Conservation (phyloP, 257 asterid species). For the Henckelia pumila region DNA sequence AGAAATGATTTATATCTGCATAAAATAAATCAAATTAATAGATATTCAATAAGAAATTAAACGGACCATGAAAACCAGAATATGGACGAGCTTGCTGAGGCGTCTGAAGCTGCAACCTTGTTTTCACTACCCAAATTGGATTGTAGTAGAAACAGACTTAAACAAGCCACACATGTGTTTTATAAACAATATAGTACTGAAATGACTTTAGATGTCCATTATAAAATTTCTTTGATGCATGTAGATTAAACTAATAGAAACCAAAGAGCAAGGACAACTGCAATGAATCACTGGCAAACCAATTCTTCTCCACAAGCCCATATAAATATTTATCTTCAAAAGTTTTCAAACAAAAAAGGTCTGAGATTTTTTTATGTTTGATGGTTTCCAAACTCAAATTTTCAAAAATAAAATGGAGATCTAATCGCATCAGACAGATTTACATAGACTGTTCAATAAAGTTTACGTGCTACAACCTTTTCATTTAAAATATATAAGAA, state of each 20-base stretch:
- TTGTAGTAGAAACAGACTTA: constrained; percentile 81
- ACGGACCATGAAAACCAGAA: constrained; percentile 86
- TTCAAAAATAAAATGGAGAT: constrained; percentile 2
- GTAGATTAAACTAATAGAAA: constrained; percentile 22
- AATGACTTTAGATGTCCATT: neutral
- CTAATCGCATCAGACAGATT: neutral
- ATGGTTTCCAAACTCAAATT: constrained; percentile 17
- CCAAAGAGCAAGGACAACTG: constrained; percentile 3
- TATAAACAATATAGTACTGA: constrained; percentile 17
- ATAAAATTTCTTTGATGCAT: constrained; percentile 2
- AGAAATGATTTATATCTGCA: neutral
- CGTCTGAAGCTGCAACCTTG: constrained; percentile 97
- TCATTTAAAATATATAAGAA: neutral
- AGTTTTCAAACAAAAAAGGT: constrained; percentile 13
- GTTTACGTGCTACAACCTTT: neutral
- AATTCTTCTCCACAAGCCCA: constrained; percentile 12
- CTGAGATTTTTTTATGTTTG: constrained; percentile 10
- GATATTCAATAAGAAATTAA: constrained; percentile 22
- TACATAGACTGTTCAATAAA: neutral
- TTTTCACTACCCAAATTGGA: constrained; percentile 97
- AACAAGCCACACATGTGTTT: constrained; percentile 23
- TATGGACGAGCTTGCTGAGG: constrained; percentile 70
- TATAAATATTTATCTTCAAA: constrained; percentile 6
- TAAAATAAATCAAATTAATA: constrained; percentile 16
- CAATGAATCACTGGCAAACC: neutral